Conservation (phyloP, 1,139 yeast genomes). For the Suzukiozyma palmioleophila region DNA sequence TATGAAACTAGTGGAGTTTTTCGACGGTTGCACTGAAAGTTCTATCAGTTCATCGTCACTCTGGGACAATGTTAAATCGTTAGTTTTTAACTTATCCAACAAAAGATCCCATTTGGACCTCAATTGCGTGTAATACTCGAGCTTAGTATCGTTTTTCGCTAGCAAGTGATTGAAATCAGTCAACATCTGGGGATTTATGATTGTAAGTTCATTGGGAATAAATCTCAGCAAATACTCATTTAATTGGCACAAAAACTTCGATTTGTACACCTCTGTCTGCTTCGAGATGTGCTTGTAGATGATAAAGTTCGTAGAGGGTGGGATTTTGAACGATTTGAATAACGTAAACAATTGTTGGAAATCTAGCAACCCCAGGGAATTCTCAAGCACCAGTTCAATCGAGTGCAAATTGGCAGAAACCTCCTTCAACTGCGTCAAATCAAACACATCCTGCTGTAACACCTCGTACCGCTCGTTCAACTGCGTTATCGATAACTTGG, state of each 20-base stretch:
- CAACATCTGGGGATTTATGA: constrained; percentile 11
- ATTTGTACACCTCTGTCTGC: constrained; percentile 6
- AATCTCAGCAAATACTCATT: constrained; percentile 16
- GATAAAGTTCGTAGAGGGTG: constrained; percentile 5
- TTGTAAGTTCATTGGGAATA: constrained; percentile 21
- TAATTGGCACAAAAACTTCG: constrained; percentile 12
- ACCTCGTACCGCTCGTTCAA: constrained; percentile 17
- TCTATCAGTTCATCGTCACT: constrained; percentile 10
- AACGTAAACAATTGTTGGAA: constrained; percentile 11
- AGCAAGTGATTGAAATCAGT: constrained; percentile 12
- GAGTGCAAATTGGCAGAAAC: constrained; percentile 19
- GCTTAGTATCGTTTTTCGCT: constrained; percentile 8
- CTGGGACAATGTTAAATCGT: constrained; percentile 10
- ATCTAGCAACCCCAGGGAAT: constrained; percentile 10
- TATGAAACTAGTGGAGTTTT: constrained; percentile 6
- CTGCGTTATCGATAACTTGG: constrained; percentile 13
- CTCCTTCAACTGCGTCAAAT: constrained; percentile 21
- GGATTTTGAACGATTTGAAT: constrained; percentile 5
- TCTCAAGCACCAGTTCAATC: constrained; percentile 13
- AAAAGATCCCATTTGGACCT: constrained; percentile 11
- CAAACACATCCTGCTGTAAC: constrained; percentile 12
- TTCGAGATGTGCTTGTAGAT: constrained; percentile 9
- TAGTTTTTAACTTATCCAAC: constrained; percentile 8
- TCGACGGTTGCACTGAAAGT: constrained; percentile 6
- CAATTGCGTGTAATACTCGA: constrained; percentile 7